Conservation (phyloP, 305 asterid genomes). For the Caryopteris hybrid region DNA sequence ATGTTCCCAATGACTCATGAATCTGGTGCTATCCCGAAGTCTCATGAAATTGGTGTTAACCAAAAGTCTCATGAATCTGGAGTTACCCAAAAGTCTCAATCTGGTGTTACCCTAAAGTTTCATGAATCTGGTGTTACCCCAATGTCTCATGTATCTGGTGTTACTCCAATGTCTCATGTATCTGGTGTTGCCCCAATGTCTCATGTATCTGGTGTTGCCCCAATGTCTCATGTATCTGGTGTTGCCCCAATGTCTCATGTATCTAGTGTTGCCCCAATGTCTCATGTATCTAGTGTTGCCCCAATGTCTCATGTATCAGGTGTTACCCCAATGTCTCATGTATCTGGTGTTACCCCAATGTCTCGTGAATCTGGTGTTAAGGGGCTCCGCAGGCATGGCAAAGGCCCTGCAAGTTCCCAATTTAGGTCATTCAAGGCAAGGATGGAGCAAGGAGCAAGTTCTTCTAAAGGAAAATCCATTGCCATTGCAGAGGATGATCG, state of each 20-base stretch:
- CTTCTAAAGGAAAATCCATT: constrained; percentile 1
- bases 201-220: no score
- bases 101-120: no score
- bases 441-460: constrained; percentile 7
- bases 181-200: no score
- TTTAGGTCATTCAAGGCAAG: not conserved
- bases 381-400: not conserved
- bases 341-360: not conserved
- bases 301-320: not conserved
- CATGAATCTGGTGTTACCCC: no score
- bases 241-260: no score
- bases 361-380: not conserved
- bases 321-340: not conserved
- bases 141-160: no score
- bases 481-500: not conserved
- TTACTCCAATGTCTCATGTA: no score
- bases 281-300: not conserved
- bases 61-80: constrained; percentile 2
- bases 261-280: no score
- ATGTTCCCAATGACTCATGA: not conserved
- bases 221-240: no score
- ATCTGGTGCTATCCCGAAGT: not conserved
- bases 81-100: no score
- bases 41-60: not conserved
- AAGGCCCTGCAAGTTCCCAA: not conserved